phyloP scores from a whole-genome alignment of 495 filamentous ascomycete species.

The Neurospora sp. region DNA sequence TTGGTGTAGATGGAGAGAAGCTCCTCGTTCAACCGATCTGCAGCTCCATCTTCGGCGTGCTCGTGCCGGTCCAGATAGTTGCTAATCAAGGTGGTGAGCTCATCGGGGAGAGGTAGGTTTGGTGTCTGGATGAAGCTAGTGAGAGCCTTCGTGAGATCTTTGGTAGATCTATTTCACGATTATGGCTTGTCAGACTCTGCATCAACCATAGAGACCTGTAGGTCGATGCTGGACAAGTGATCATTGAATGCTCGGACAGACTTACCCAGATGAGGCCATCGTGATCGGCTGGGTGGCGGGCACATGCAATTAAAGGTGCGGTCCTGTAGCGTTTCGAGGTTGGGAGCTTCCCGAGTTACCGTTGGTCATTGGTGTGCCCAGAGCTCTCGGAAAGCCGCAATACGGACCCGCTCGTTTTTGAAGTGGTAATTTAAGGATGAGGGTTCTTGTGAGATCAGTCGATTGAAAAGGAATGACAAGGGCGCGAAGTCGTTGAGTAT shows the following conservation, averaged over 20 bases:
- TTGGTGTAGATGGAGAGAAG: slow-evolving; percentile 50
- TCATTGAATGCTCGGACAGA: background rate
- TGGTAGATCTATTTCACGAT: slow-evolving; percentile 29
- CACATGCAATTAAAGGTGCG: slow-evolving; percentile 4
- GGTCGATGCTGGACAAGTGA: background rate
- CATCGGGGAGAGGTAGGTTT: slow-evolving; percentile 51
- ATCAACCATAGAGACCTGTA: background rate
- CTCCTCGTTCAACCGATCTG: slow-evolving; percentile 57
- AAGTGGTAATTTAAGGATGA: background rate
- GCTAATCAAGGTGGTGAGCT: slow-evolving; percentile 46
- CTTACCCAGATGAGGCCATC: slow-evolving; percentile 29
- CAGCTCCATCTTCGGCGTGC: slow-evolving; percentile 47
- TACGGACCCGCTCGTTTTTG: background rate
- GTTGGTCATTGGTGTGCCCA: background rate
- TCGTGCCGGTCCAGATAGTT: slow-evolving; percentile 50
- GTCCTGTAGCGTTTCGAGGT: background rate
- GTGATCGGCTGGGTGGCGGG: slow-evolving; percentile 10
- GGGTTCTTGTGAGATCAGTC: background rate
- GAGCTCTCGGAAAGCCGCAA: background rate
- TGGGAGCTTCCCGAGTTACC: background rate
- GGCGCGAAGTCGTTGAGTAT: background rate
- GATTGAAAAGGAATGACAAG: background rate
- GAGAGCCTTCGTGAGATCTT: slow-evolving; percentile 53
- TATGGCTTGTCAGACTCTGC: background rate
- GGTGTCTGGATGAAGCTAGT: slow-evolving; percentile 40